Evolutionary conservation across 208 protist species (phyloP), one percentile per base, ranked within the genome.

Genomic region (Crithidia bombi): DNA sequence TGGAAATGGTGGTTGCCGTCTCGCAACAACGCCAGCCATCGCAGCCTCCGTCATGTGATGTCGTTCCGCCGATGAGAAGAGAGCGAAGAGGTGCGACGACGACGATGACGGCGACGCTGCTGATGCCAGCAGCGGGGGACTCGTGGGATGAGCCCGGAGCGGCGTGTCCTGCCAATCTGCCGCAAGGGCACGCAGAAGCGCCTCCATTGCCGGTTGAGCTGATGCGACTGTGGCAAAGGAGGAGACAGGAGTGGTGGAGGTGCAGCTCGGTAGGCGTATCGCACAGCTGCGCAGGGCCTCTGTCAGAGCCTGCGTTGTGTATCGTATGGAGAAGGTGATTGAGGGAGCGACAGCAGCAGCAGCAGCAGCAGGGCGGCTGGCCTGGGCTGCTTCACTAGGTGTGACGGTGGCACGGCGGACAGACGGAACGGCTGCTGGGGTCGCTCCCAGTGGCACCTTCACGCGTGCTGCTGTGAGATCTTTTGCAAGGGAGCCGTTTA

Each of bases 401-500:
- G 9, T 39, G n/a, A 38, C 41, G 6, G 56, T 49, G 32, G 30
- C 32, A 15, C 35, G 66, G 21, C 66, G 66, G 51, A 9, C 50
- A n/a, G 49, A 32, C 55, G 56, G 9, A 30, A 5, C 28, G 35
- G 15, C 5, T n/a, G 44, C 10, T 38, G 50, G 50, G 3, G 25
- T 2, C 28, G 50, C 6, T 5, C 6, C 38, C 10, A 14, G 46
- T 12, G n/a, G 6, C 10, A 17, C 41, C 23, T 17, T 23, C 49
- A 30, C 23, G 44, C 12, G 46, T 25, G 41, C 23, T 44, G 51
- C 32, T 61, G 35, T 23, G 21, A 65, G 25, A 28, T 69, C 51
- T 23, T 26, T 26, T 26, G 68, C 68, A 11, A 83, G 62, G 1
- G 72, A 75, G 1, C 78, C 73, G 68, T 83, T 83, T 23, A 79